Evolutionary conservation across 257 asterid genomes (phyloP), one percentile per base, ranked within the genome.

Genomic region (Solanum tacnaense): DNA sequence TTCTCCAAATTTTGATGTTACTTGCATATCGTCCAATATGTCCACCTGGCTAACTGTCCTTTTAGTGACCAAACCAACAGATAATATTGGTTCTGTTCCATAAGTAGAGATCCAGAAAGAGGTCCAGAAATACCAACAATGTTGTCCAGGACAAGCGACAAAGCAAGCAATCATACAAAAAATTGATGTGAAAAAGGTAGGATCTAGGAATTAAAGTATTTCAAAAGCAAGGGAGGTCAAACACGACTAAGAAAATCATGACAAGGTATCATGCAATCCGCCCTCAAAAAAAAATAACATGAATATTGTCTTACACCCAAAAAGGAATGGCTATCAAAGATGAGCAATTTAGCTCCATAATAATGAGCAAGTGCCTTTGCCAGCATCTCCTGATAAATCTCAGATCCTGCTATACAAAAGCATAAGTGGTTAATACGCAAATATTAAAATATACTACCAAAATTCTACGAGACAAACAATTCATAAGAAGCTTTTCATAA

Each of bases 351-450:
- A 58, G 99, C 98, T 88, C 96, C 98, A 91, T 91, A 95, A 88
- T 92, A 93, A 29, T 92, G 98, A 89, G 99, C 98, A 87, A 96
- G 95, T 44, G 97, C 98, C 94, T 93, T 96, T 11, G 93, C 96
- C 94, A 96, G 87, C 99, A 94, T 94, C 93, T 96, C 99, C 91
- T 96, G 99, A 89, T 96, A 96, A 46, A 94, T 94, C 89, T 95
- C 97, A 29, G 99, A 95, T 83, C 99, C 99, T 96, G 94, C 31
- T 49, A 82, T 52, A 82, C 86, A 82, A 82, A 82, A 29, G 31
- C 86, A 49, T 27, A 82, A 49, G 71, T 49, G 31, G 71, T 82
- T 82, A 82, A 52, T 20, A 82, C 7, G 12, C 70, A 20, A 27
- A 49, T 39, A 49, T 20, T 4, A 52, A 52, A 82, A 31, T 49